Base-by-base conservation (phyloP, 257 asterid species). In the Solanum dulcamara region DNA sequence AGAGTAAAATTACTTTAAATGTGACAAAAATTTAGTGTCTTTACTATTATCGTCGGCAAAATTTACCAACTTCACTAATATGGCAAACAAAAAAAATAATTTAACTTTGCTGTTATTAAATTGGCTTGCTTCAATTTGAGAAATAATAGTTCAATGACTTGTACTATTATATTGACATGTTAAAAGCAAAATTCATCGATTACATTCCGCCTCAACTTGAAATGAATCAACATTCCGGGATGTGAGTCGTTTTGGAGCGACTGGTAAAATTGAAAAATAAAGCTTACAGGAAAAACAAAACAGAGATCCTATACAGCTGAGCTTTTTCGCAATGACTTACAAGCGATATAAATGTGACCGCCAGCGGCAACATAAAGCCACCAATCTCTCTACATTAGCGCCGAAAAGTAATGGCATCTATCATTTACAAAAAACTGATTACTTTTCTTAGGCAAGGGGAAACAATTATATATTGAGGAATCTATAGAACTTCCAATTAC, bases 401-500 rank as follows among this genome's bases (percentile, higher is more conserved):
- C 35, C 6, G 7, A 24, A 24, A 74, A 74, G 81, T 40, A 74
- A 74, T 40, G 53, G 10, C 35, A 72, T 74, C 81, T 42, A 74
- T 42, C 79, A 70, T 70, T 50, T 74, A 74, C 81, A 74, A 74
- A 3, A 59, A 74, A 42, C 2, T 42, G 81, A 6, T 74, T 42
- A 42, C 81, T 74, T 74, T 14, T 42, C n/a, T 74, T 74, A 42
- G 57, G 38, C 81, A n/a, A n/a, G 81, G 57, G 17, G 81, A 13
- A 64, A 33, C 48, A 8, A 42, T 42, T 42, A 74, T 26, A 5
- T 46, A 74, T 42, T 42, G 81, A 72, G 55, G 35, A 72, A 72
- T 57, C 90, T 57, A n/a, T 85, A 18, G 51, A 72, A 87, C 64
- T 55, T 84, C 72, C 82, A 24, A 75, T n/a, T 42, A 71, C 62